Evolutionary conservation across 2,329 filamentous ascomycete genomes (phyloP), one percentile per base, ranked within the genome.

Genomic region (Colletotrichum falcatum): DNA sequence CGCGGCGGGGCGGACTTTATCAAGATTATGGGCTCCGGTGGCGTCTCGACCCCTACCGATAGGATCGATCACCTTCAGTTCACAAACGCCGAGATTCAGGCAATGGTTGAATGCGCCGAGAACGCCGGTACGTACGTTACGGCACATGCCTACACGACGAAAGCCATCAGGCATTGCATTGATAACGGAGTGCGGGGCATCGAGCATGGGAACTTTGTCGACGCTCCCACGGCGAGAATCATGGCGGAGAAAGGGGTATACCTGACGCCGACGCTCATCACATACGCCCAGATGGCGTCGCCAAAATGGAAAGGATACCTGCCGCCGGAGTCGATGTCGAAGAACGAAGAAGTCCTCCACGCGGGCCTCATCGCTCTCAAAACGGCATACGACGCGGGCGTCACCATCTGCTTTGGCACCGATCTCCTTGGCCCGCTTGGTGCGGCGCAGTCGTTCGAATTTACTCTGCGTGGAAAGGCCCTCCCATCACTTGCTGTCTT

Each of bases 21-120:
- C 77, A 90, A 90, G 77, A 87, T 91, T 72, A 90, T 90, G 87
- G 81, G 81, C 1, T 83, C 83, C 7, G 88, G 89, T 1, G 88
- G 89, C 18, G 87, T 90, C 1, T 83, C 85, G 0, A 86, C 82
- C 18, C 87, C 87, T 0, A 88, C 87, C 0, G 88, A 90, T 73
- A 80, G 79, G 56, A 78, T 90, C 18, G 83, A 85, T 9, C 82
- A 85, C 74, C 78, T 86, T 6, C 88, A 90, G 75, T 90, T 90
- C 77, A 87, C 87, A 0, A 78, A 81, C 0, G 84, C 83, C 26
- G 88, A 90, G 78, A 85, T 90, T 62, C 79, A 78, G 42, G 87
- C 88, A 4, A 88, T 90, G 58, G 80, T 81, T 2, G 83, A 83
- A 39, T 84, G 85, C 5, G 87, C 88, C 0, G 78, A 76, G 6